Percentiles rank a stretch among this genome's conserved stretches.
These are phyloP conservation scores for Nectriaceae sp. DNA, from an alignment of 2,329 filamentous ascomycete species.

Conservation along the genomic window DNA sequence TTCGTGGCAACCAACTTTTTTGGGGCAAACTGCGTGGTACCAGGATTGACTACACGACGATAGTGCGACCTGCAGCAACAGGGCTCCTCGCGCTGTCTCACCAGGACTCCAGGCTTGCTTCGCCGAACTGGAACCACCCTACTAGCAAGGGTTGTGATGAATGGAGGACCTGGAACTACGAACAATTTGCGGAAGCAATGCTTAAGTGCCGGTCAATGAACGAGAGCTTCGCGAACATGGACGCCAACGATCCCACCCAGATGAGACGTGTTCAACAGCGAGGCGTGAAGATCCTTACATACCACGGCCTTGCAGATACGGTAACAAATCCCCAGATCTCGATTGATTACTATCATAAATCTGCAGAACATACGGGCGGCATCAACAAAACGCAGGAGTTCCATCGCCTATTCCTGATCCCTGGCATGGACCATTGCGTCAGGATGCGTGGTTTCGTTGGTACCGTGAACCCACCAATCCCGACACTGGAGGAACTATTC, in stretches of 20 bases:
- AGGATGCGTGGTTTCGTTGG: background rate
- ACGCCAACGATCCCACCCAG: background rate
- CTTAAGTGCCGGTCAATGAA: background rate
- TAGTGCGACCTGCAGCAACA: background rate
- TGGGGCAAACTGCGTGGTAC: background rate
- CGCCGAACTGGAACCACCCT: no score
- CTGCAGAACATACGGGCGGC: background rate
- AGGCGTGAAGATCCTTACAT: constrained; percentile 3
- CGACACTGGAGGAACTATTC: background rate
- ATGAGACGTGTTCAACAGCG: background rate
- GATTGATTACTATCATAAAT: background rate
- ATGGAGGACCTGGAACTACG: background rate
- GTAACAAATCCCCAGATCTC: background rate
- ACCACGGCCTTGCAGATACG: background rate
- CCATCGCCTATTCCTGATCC: background rate
- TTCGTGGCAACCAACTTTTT: background rate
- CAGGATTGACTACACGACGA: background rate
- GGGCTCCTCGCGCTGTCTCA: no score
- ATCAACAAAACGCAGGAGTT: background rate
- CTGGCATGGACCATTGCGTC: background rate
- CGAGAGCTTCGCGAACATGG: background rate
- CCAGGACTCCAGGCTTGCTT: no score
- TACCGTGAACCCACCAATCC: background rate
- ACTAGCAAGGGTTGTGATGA: no score
- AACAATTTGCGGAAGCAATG: background rate